These are phyloP conservation scores for Leishmania mexicana DNA, from an alignment of 208 protist genomes.

Conservation along the genomic window DNA sequence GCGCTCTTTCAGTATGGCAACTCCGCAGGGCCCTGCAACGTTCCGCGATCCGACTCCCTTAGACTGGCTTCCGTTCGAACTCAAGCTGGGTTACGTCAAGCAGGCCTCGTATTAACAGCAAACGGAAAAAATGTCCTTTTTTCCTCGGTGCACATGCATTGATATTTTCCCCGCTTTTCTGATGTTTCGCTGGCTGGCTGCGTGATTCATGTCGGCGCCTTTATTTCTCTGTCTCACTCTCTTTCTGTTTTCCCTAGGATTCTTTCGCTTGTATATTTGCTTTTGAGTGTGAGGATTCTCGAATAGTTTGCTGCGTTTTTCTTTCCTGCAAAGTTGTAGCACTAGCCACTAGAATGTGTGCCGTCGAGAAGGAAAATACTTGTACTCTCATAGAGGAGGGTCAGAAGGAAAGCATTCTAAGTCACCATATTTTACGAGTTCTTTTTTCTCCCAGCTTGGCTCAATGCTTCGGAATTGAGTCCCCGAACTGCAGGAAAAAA, in stretches of 20 bases:
- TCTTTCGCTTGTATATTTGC: not conserved
- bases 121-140: not conserved
- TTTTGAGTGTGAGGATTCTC: not conserved
- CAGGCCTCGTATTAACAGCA: conserved; percentile 82
- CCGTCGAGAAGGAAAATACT: not conserved
- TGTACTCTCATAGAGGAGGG: not conserved
- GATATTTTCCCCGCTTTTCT: conserved; percentile 12
- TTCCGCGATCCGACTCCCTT: conserved; percentile 88
- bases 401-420: not conserved
- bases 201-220: conserved; percentile 1
- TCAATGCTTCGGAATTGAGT: conserved; percentile 25
- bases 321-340: not conserved
- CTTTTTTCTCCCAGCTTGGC: not conserved
- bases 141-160: not conserved
- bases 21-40: conserved; percentile 64
- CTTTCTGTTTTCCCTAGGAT: not conserved
- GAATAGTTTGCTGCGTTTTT: not conserved
- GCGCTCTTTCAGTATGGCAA: conserved; percentile 62
- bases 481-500: conserved; percentile 16
- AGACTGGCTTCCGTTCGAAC: conserved; percentile 90
- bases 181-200: not conserved
- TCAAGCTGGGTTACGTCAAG: conserved; percentile 91
- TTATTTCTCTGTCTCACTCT: not conserved
- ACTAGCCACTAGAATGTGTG: conserved; percentile 1
- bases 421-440: conserved; percentile 27